Percentiles rank a stretch among this genome's conserved stretches.
Conservation (phyloP, 202 grass and related monocot genomes). For the Panicum virgatum region DNA sequence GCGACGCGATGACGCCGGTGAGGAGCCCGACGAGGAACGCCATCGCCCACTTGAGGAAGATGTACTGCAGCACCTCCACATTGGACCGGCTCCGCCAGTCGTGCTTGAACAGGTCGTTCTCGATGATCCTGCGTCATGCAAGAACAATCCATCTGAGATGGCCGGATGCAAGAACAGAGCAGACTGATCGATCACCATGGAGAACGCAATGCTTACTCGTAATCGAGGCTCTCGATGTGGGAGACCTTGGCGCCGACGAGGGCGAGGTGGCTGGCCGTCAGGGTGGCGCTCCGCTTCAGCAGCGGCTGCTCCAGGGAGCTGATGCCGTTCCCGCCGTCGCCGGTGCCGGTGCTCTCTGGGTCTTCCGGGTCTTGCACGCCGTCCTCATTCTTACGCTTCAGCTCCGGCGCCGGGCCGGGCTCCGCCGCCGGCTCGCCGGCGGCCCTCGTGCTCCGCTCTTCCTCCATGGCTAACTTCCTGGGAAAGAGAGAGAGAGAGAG, state of each 20-base stretch:
- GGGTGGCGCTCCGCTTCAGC: slow-evolving; percentile 62
- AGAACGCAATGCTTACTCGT: slow-evolving; percentile 61
- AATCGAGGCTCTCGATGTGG: slow-evolving; percentile 96
- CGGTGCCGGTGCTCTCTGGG: background rate
- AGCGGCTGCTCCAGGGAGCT: slow-evolving; percentile 61
- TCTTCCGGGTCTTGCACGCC: slow-evolving; percentile 25
- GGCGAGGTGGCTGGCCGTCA: slow-evolving; percentile 78
- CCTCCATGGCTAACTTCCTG: slow-evolving; percentile 36
- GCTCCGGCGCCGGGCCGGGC: background rate
- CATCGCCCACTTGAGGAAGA: slow-evolving; percentile 86
- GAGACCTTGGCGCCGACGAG: slow-evolving; percentile 94
- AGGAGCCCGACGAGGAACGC: slow-evolving; percentile 91
- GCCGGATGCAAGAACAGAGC: background rate
- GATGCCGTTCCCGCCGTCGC: background rate
- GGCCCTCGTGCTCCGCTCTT: slow-evolving; percentile 36
- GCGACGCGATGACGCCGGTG: slow-evolving; percentile 82
- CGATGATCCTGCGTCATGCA: slow-evolving; percentile 73
- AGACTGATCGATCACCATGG: too few species aligned
- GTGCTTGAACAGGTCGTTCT: slow-evolving; percentile 95
- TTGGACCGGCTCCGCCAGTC: slow-evolving; percentile 95
- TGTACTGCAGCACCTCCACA: slow-evolving; percentile 86
- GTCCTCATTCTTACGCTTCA: slow-evolving; percentile 41
- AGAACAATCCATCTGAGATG: background rate
- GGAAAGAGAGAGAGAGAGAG: background rate
- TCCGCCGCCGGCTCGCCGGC: background rate